Evolutionary conservation across 1,284 basidiomycete genomes (phyloP).

Genomic region (Peniophora sp.): DNA sequence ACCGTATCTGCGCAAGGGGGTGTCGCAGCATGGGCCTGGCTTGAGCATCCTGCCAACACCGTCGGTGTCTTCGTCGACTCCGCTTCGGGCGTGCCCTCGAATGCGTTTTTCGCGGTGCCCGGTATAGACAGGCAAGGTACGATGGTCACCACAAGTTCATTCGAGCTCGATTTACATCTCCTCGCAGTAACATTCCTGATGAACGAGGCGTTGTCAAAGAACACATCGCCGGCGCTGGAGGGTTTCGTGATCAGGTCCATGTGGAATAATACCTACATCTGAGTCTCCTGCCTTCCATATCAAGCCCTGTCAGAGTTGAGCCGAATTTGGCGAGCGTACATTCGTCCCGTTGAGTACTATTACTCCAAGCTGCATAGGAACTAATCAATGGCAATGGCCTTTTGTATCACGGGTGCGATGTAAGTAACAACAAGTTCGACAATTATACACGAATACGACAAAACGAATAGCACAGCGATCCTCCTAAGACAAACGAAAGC

Average conservation of each 20-base stretch:
- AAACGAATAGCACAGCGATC: no score
- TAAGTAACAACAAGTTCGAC: no score
- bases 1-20: constrained; percentile 44
- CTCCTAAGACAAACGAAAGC: no score
- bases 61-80: constrained; percentile 46
- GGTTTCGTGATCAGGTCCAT: constrained; percentile 48
- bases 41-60: constrained; percentile 48
- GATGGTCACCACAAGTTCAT: constrained; percentile 8
- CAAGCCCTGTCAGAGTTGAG: no score
- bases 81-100: constrained; percentile 30
- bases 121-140: constrained; percentile 41
- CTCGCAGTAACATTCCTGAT: constrained; percentile 35
- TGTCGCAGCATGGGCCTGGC: constrained; percentile 50
- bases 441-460: no score
- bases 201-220: constrained; percentile 30
- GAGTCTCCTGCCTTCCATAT: background rate
- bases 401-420: no score
- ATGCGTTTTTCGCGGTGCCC: constrained; percentile 49
- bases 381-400: background rate
- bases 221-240: constrained; percentile 26
- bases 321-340: no score
- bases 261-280: constrained; percentile 48
- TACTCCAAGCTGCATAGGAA: no score
- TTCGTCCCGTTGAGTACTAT: no score
- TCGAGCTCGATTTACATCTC: background rate